These are phyloP conservation scores for Hsuehochloa calcarea DNA, from an alignment of 176 grass and related monocot genomes.

Conservation along the genomic window DNA sequence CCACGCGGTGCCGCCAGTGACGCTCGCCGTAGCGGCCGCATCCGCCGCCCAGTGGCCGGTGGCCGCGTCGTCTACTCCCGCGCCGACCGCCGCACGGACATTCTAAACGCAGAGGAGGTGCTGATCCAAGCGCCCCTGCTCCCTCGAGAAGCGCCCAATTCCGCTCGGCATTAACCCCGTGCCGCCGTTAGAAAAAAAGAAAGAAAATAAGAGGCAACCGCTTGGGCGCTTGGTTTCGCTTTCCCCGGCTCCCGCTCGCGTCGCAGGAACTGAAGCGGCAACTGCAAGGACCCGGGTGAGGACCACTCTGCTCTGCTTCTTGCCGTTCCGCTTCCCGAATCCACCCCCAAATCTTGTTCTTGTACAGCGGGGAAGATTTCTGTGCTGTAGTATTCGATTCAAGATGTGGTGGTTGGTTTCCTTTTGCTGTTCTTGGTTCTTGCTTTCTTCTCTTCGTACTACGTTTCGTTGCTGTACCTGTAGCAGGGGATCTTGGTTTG, in stretches of 20 bases:
- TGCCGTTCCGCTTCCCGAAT: background rate
- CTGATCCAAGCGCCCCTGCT: background rate
- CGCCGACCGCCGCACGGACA: conserved; percentile 23
- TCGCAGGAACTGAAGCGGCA: conserved; percentile 11
- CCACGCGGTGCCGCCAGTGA: conserved; percentile 24
- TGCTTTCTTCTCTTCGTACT: background rate
- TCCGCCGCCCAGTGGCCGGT: background rate
- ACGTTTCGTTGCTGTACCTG: background rate
- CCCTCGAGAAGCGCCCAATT: background rate
- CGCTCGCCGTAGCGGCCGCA: background rate
- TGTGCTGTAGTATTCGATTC: background rate
- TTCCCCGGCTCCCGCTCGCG: conserved; percentile 6
- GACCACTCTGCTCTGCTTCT: background rate
- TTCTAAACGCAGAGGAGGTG: background rate
- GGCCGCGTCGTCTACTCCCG: background rate
- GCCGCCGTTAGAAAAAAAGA: background rate
- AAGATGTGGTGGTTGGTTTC: conserved; percentile 11
- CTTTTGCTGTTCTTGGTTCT: background rate
- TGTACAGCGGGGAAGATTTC: background rate
- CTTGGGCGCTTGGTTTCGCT: background rate
- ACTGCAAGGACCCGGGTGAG: conserved; percentile 33
- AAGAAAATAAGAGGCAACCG: background rate
- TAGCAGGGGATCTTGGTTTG: background rate
- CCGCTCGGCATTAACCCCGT: background rate
- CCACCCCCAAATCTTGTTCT: background rate